Conservation (phyloP, 139 green algal genomes). For the Tetraselmis chui region DNA sequence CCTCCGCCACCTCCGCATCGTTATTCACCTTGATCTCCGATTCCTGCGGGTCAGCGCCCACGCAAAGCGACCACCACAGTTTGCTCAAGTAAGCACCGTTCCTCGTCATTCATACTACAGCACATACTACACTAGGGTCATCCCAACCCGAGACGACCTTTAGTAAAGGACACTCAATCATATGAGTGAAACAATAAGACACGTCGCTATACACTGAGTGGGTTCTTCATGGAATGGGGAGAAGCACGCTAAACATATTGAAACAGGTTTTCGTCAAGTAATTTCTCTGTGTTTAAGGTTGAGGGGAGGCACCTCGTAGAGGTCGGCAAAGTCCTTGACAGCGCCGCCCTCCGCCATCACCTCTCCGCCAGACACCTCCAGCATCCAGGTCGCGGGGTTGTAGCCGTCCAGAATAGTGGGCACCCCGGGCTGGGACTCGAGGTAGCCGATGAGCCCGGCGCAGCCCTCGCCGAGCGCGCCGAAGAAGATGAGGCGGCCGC, state of each 20-base stretch:
- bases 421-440: slow-evolving; percentile 11
- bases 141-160: no score
- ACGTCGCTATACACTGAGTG: no score
- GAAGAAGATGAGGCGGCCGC: slow-evolving; percentile 73
- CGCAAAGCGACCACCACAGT: neutral
- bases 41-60: neutral
- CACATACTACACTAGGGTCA: no score
- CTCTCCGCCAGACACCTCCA: slow-evolving; percentile 22
- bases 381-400: slow-evolving; percentile 39
- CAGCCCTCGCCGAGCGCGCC: slow-evolving; percentile 62
- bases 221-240: no score
- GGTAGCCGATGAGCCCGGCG: slow-evolving; percentile 55
- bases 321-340: neutral
- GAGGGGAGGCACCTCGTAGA: neutral
- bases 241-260: no score
- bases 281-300: neutral
- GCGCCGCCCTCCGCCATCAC: slow-evolving; percentile 1
- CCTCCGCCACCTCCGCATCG: neutral
- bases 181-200: no score
- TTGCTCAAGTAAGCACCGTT: neutral
- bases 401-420: slow-evolving; percentile 8
- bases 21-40: neutral
- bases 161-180: no score
- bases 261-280: no score
- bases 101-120: no score